Evolutionary conservation across 352 stramenopile genomes (phyloP), one percentile per base, ranked within the genome.

Genomic region (Globisporangium camurandrum): DNA sequence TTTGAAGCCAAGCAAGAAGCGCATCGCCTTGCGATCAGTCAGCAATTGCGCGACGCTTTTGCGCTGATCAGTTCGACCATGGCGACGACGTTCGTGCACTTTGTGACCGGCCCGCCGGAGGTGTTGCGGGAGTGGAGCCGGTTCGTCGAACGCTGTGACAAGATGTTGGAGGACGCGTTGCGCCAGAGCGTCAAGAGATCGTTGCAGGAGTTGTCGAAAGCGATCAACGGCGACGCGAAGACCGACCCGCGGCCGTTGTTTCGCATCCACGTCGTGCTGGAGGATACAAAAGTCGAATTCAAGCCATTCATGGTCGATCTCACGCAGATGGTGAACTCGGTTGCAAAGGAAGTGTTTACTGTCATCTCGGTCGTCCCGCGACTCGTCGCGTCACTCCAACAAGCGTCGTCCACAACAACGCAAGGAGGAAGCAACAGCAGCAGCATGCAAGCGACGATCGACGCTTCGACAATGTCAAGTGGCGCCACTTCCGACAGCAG

Each of bases 321-420:
- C 1, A 97, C 88, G 1, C 88, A 97, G 51, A 96, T 95, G 68
- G 88, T 98, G 14, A 97, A 97, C 62, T 91, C 72, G 9, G 85
- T 98, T 7, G 86, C 88, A 2, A 98, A 98, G 61, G 86, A 98
- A 54, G 83, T 98, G n/a, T 97, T 98, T 59, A 93, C 84, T 30
- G 83, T 93, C 19, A 92, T 97, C 46, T 93, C 74, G 10, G 86
- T 96, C 10, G 87, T 98, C 4, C 89, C 90, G 7, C 74, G 92
- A 1, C 67, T 98, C 11, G 75, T 82, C 2, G 63, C 64, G 8
- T 76, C 80, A 19, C 64, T 86, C 12, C 63, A 69, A 19, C 56
- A 55, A 28, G n/a, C n/a, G n/a, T n/a, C n/a, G n/a, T n/a, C n/a
- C n/a, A n/a, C n/a, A n/a, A n/a, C n/a, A n/a, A 42, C 34, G 40